These are phyloP conservation scores for Aspergillus eucalypticola DNA, from an alignment of 2,329 filamentous ascomycete species.

Conservation along the genomic window DNA sequence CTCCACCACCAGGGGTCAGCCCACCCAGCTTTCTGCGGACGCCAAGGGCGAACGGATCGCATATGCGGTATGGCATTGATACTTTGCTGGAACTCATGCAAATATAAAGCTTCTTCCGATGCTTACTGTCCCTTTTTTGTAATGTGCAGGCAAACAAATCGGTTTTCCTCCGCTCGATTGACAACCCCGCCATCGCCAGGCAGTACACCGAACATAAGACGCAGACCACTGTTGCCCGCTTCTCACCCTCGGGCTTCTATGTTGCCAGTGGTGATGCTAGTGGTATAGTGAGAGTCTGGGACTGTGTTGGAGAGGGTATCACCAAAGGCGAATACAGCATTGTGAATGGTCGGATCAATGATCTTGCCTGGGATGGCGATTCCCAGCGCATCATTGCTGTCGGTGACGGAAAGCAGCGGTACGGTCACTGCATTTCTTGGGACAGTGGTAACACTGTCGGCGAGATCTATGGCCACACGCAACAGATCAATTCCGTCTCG, in stretches of 20 bases:
- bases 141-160: conserved; percentile 82
- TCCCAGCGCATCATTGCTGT: conserved; percentile 95
- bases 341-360: conserved; percentile 91
- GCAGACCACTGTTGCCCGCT: conserved; percentile 86
- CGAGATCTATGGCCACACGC: conserved; percentile 88
- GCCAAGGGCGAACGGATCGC: conserved; percentile 87
- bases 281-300: conserved; percentile 88
- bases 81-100: neutral
- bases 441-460: conserved; percentile 96
- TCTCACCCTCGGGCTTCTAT: conserved; percentile 92
- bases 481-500: conserved; percentile 85
- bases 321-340: conserved; percentile 95
- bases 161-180: conserved; percentile 92
- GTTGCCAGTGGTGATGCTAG: conserved; percentile 86
- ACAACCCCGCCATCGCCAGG: conserved; percentile 77
- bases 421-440: conserved; percentile 89
- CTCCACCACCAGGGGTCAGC: conserved; percentile 78
- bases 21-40: conserved; percentile 85
- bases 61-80: conserved; percentile 68
- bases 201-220: conserved; percentile 93
- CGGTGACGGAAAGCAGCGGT: conserved; percentile 89
- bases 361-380: conserved; percentile 96
- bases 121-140: neutral
- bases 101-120: neutral
- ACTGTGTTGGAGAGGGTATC: conserved; percentile 78